phyloP scores from a whole-genome alignment of 257 asterid genomes.

The Verbena officinalis region DNA sequence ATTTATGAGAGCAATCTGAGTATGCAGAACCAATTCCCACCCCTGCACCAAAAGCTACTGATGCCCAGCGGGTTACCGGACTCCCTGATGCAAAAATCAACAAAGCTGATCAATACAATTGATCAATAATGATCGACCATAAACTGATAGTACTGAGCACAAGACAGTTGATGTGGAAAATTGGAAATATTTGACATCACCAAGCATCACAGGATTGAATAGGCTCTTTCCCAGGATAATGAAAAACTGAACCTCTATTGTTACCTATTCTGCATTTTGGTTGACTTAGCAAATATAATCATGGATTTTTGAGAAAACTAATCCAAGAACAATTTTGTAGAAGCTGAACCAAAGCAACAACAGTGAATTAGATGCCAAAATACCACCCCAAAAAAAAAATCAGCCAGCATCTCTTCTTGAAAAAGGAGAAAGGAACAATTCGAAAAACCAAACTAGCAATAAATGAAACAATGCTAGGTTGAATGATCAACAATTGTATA shows the following conservation, averaged over 20 bases:
- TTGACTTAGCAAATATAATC: background rate
- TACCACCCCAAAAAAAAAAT: background rate
- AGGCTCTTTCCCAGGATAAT: background rate
- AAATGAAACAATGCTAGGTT: background rate
- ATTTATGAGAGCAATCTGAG: slow-evolving; percentile 73
- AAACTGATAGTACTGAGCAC: no score
- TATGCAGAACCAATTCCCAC: slow-evolving; percentile 87
- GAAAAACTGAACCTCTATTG: slow-evolving; percentile 1
- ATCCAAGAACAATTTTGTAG: background rate
- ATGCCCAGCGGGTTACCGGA: slow-evolving; percentile 90
- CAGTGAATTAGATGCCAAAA: background rate
- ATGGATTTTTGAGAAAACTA: background rate
- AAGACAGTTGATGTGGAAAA: no score
- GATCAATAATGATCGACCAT: slow-evolving; percentile 1
- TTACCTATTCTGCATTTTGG: background rate
- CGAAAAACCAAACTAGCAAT: no score
- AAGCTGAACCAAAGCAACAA: background rate
- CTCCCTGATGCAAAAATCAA: slow-evolving; percentile 60
- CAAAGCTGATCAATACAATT: slow-evolving; percentile 13
- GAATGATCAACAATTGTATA: background rate
- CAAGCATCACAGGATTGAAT: background rate
- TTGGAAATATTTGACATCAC: background rate
- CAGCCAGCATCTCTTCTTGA: no score
- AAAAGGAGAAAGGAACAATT: no score
- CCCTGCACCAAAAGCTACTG: slow-evolving; percentile 88